Evolutionary conservation across 768 basidiomycete genomes (phyloP), one percentile per base, ranked within the genome.

Genomic region (Tubosaeta sp.): DNA sequence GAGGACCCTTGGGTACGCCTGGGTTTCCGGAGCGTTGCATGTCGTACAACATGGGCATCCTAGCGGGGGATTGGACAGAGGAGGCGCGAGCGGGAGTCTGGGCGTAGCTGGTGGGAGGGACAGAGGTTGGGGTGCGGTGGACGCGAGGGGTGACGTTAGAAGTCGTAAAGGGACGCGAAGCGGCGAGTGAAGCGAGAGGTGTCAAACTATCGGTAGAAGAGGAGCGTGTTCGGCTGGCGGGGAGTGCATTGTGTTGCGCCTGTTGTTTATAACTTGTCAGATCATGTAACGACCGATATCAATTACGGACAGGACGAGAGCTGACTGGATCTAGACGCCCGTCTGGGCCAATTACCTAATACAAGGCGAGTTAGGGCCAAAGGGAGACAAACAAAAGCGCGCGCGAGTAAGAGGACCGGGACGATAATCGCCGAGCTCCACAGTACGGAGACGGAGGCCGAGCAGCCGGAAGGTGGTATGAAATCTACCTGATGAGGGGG

Each of bases 1-100:
- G 71, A 1, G 85, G 83, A 19, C 79, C 80, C 18, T 77, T 78
- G 49, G 30, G 30, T 48, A 30, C 56, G 47, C 48, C 65, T 5
- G 55, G 1, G 29, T 51, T 46, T 27, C 53, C 60, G 1, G 60
- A 53, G 40, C 63, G 58, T 13, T 62, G 49, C 12, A 60, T 32
- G 56, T 66, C 64, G 25, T 48, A 62, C 11, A 55, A 21, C 63
- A 62, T 52, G 2, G 27, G 27, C 27, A 27, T 27, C 27, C 27
- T 27, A 4, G 27, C 27, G 27, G 64, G 54, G 0, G 51, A 14
- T 4, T 10, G 53, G 19, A 55, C 46, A 2, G 54, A 53, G 3
- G 55, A 59, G 4, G 25, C 32, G 25, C 49, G 55, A 1, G 58
- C 56, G 29, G 52, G 30, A 6, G 32, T 16, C 13, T 34, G 32